phyloP scores from a whole-genome alignment of 345 rosid species.

The Clausena lansium region DNA sequence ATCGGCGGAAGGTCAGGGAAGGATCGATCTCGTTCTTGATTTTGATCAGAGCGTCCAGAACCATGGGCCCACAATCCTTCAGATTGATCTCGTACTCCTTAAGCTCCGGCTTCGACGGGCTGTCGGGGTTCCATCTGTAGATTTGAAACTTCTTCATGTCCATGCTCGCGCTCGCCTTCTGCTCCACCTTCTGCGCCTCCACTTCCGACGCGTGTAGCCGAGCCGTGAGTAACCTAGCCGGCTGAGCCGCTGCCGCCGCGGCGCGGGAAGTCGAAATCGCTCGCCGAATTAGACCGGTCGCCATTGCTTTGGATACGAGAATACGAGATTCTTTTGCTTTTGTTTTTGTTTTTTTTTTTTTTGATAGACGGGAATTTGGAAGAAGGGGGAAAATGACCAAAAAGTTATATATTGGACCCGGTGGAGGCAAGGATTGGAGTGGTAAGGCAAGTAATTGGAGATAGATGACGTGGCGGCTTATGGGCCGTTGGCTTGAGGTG shows the following conservation, averaged over 20 bases:
- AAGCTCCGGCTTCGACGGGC: conserved; percentile 68
- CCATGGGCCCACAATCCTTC: conserved; percentile 94
- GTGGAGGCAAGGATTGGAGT: background rate
- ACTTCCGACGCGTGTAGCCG: conserved; percentile 51
- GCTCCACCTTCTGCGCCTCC: conserved; percentile 42
- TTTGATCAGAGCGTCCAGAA: conserved; percentile 91
- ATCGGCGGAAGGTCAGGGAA: conserved; percentile 85
- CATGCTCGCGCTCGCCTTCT: conserved; percentile 28
- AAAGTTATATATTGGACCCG: background rate
- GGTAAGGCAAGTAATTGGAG: background rate
- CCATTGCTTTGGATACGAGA: conserved; percentile 33
- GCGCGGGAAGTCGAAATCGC: conserved; percentile 27
- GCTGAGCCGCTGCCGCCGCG: conserved; percentile 18
- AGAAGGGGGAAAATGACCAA: background rate
- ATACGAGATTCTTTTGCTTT: background rate
- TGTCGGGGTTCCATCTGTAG: conserved; percentile 92
- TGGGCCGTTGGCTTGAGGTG: background rate
- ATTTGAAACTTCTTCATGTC: conserved; percentile 75
- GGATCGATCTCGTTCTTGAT: conserved; percentile 97
- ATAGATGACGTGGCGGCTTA: conserved; percentile 14
- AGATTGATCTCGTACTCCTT: conserved; percentile 72
- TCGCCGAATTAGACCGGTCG: conserved; percentile 48
- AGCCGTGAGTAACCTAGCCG: conserved; percentile 28
- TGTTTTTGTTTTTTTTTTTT: too few species aligned
- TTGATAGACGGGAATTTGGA: background rate